A percentile compares a stretch with the other conserved stretches of the same genome.
Evolutionary conservation across 1,139 yeast genomes (phyloP).

Genomic region (Taphrina betulina): DNA sequence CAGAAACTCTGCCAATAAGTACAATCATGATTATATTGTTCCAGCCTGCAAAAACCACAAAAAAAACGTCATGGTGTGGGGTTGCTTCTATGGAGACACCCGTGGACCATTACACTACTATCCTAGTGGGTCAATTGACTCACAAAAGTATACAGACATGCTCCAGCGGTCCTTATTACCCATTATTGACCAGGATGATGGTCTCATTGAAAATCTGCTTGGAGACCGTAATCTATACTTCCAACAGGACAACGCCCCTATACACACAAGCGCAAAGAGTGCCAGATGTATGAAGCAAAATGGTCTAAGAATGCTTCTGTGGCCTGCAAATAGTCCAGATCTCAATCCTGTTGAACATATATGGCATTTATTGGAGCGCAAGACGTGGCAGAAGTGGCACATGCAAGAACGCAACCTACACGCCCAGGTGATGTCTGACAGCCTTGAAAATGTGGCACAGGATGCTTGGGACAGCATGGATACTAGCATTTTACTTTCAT

Average conservation of each 20-base stretch:
- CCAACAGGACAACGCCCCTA: neutral
- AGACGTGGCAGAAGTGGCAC: neutral
- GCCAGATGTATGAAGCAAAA: neutral
- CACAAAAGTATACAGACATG: neutral
- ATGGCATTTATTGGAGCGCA: neutral
- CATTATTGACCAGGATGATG: conserved; percentile 4
- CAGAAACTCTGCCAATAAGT: neutral
- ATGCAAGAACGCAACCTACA: neutral
- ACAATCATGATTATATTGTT: neutral
- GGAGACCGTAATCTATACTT: neutral
- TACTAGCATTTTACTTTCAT: neutral
- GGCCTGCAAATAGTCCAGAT: neutral
- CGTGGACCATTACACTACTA: neutral
- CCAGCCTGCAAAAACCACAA: neutral
- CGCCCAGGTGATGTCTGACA: neutral
- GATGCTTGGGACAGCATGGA: neutral
- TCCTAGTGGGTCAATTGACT: neutral
- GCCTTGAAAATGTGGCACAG: neutral
- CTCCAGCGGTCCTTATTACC: no score
- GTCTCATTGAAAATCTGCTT: conserved; percentile 1
- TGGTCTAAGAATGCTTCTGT: neutral
- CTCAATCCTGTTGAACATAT: neutral
- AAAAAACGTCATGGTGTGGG: neutral
- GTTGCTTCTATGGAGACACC: conserved; percentile 3
- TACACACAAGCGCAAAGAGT: neutral